Evolutionary conservation across 495 filamentous ascomycete genomes (phyloP).

Genomic region (Aspergillus funiculosus): DNA sequence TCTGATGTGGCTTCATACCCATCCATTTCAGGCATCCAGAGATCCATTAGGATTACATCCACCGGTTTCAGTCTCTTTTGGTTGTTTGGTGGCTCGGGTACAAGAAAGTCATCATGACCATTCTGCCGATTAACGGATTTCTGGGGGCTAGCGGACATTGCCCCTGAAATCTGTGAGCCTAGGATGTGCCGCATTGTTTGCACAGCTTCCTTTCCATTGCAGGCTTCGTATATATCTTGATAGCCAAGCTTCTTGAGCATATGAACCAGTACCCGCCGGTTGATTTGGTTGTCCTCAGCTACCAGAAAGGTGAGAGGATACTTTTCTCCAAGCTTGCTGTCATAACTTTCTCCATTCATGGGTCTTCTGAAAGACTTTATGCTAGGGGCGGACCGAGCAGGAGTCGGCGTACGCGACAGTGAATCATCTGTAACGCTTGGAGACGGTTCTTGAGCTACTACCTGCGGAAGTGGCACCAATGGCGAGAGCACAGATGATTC

Average conservation of each 20-base stretch:
- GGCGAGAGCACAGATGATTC: conserved; percentile 23
- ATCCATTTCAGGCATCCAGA: conserved; percentile 85
- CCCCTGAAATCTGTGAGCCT: conserved; percentile 19
- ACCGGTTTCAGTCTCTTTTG: conserved; percentile 40
- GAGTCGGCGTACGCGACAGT: conserved; percentile 25
- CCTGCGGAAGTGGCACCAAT: conserved; percentile 18
- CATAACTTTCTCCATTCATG: conserved; percentile 28
- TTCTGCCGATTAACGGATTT: background rate
- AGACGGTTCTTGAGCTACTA: conserved; percentile 30
- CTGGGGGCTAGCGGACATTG: background rate
- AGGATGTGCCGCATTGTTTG: conserved; percentile 50
- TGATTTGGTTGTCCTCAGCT: conserved; percentile 76
- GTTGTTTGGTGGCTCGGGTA: conserved; percentile 14
- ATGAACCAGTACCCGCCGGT: conserved; percentile 64
- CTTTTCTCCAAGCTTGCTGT: conserved; percentile 48
- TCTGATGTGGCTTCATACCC: conserved; percentile 67
- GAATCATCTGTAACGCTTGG: conserved; percentile 32
- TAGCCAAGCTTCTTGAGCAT: conserved; percentile 71
- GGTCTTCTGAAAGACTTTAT: conserved; percentile 16
- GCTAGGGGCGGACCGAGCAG: conserved; percentile 22
- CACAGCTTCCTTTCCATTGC: conserved; percentile 69
- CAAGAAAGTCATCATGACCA: conserved; percentile 5
- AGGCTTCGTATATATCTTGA: conserved; percentile 57
- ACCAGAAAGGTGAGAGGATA: conserved; percentile 66
- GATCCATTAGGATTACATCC: conserved; percentile 72